Evolutionary conservation across 2,329 filamentous ascomycete genomes (phyloP).

Genomic region (Colletotrichum navitas): DNA sequence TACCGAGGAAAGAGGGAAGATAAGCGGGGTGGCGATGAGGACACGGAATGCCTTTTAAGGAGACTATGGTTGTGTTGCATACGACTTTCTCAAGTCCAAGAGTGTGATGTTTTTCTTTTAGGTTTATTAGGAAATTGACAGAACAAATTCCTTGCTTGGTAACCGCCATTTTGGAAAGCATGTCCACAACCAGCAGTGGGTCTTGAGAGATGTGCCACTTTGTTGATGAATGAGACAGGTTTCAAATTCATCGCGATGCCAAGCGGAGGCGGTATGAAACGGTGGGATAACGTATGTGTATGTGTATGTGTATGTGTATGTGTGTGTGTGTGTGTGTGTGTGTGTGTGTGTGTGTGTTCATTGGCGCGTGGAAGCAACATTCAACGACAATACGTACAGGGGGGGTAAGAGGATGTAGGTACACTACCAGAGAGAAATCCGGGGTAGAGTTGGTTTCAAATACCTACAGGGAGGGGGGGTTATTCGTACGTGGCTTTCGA

Average conservation of each 20-base stretch:
- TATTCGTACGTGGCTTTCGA: background rate
- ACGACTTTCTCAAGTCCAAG: background rate
- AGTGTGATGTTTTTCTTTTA: too few species aligned
- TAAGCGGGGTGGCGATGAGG: background rate
- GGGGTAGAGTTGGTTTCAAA: constrained; percentile 6
- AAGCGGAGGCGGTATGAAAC: background rate
- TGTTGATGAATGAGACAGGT: background rate
- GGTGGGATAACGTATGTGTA: background rate
- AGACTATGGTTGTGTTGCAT: background rate
- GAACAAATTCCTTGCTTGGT: background rate
- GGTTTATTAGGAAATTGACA: background rate
- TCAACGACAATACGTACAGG: background rate
- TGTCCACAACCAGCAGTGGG: background rate
- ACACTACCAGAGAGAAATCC: background rate
- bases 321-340: too few species aligned
- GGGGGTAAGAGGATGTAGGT: background rate
- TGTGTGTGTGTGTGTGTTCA: too few species aligned
- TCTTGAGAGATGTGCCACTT: background rate
- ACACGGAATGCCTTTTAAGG: background rate
- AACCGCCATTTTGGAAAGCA: background rate
- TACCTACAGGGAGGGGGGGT: background rate
- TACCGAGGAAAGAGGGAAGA: constrained; percentile 6
- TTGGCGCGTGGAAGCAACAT: background rate
- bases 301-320: too few species aligned
- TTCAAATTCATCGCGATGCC: background rate